A percentile compares a stretch with the other conserved stretches of the same genome.
Evolutionary conservation across 345 rosid species (phyloP).

Genomic region (Gynandropsis gynandra): DNA sequence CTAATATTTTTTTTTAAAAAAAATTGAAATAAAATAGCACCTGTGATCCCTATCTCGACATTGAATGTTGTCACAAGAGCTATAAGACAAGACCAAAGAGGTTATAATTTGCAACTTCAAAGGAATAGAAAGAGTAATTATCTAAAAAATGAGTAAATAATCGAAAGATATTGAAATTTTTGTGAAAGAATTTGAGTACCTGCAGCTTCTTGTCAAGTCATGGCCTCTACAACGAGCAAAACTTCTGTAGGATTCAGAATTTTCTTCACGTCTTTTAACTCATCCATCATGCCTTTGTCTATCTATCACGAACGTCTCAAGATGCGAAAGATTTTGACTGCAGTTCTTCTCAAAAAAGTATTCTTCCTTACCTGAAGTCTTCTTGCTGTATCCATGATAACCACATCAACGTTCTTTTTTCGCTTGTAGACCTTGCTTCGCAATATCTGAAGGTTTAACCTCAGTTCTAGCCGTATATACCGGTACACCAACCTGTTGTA

Average conservation of each 20-base stretch:
- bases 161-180: no score
- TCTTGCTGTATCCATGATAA: constrained; percentile 94
- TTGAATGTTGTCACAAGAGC: constrained; percentile 94
- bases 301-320: constrained; percentile 46
- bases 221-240: constrained; percentile 94
- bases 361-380: constrained; percentile 74
- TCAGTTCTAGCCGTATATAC: constrained; percentile 85
- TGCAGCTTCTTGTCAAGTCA: constrained; percentile 99
- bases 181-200: constrained; percentile 33
- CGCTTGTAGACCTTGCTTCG: constrained; percentile 77
- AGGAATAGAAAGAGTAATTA: no score
- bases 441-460: constrained; percentile 80
- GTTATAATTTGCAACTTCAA: background rate
- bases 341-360: constrained; percentile 5
- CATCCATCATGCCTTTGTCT: constrained; percentile 97
- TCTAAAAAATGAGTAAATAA: no score
- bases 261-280: constrained; percentile 88
- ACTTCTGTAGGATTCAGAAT: constrained; percentile 83
- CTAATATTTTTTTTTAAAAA: no score
- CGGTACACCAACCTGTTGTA: constrained; percentile 80
- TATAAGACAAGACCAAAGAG: constrained; percentile 25
- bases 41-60: constrained; percentile 95
- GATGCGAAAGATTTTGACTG: constrained; percentile 6
- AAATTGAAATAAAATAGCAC: constrained; percentile 98
- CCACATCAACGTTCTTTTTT: constrained; percentile 73